phyloP scores from a whole-genome alignment of 345 rosid species.

The Kandelia obovata region DNA sequence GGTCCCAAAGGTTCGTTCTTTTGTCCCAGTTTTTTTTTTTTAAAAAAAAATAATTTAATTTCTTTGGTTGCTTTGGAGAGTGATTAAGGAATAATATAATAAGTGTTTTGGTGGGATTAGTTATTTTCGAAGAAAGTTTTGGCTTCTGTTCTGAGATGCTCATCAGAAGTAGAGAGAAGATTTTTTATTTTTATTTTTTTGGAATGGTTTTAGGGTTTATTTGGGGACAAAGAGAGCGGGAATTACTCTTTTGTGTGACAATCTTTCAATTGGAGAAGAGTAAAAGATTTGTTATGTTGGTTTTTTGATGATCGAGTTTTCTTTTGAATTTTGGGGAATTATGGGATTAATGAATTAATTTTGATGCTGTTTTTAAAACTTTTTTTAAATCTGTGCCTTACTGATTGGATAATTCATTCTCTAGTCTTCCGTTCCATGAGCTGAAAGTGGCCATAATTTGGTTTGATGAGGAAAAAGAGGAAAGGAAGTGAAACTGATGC shows the following conservation, averaged over 20 bases:
- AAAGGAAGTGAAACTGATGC: slow-evolving; percentile 76
- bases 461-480: slow-evolving; percentile 90
- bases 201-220: neutral
- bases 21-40: slow-evolving; percentile 7
- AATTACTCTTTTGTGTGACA: too few species aligned
- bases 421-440: neutral
- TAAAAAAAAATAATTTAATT: neutral
- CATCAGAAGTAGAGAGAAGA: neutral
- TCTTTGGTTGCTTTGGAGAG: slow-evolving; percentile 4
- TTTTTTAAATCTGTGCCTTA: neutral
- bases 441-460: slow-evolving; percentile 8
- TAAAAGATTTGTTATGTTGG: neutral
- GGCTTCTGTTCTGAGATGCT: neutral
- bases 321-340: neutral
- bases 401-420: neutral
- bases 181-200: neutral
- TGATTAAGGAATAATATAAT: slow-evolving; percentile 1
- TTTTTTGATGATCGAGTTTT: neutral
- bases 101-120: neutral
- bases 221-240: too few species aligned
- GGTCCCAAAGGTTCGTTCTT: slow-evolving; percentile 21
- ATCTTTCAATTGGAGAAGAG: neutral
- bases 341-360: neutral
- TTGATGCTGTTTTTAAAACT: neutral
- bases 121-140: neutral